phyloP scores from a whole-genome alignment of 2,329 filamentous ascomycete species.

The Aspergillus novofumigatus region DNA sequence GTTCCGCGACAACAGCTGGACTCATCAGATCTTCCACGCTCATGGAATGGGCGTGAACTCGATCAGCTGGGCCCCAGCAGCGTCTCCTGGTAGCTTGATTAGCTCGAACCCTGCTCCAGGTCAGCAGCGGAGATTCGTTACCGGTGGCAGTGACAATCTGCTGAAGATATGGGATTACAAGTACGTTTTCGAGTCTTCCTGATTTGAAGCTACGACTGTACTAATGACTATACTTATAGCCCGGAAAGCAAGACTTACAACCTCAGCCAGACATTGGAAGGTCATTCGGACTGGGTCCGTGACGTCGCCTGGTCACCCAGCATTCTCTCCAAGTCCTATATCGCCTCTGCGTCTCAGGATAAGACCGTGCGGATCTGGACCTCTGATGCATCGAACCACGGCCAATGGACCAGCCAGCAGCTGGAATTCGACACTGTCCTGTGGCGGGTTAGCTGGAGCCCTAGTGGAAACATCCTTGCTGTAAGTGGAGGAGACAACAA shows the following conservation, averaged over 20 bases:
- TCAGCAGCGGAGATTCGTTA: conserved; percentile 79
- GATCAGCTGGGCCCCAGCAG: conserved; percentile 89
- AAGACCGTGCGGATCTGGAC: conserved; percentile 99
- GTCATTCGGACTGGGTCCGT: conserved; percentile 94
- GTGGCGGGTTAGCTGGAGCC: conserved; percentile 96
- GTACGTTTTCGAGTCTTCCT: conserved; percentile 27
- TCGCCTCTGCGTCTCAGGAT: conserved; percentile 91
- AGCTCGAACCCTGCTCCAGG: conserved; percentile 62
- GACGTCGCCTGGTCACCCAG: conserved; percentile 97
- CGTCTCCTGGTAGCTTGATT: conserved; percentile 77
- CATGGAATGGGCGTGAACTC: conserved; percentile 94
- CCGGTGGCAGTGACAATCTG: conserved; percentile 87
- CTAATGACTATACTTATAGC: conserved; percentile 26
- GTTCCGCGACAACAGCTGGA: conserved; percentile 94
- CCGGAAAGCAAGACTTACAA: conserved; percentile 51
- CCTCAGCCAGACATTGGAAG: conserved; percentile 57
- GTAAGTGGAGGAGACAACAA: conserved; percentile 94
- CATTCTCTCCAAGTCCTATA: conserved; percentile 92
- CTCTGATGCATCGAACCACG: conserved; percentile 60
- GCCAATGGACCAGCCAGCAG: conserved; percentile 79
- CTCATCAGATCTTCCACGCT: conserved; percentile 82
- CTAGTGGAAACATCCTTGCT: conserved; percentile 93
- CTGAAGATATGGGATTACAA: conserved; percentile 92
- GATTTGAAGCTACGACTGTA: background rate
- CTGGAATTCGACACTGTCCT: conserved; percentile 84